Percentiles rank a stretch among this genome's conserved stretches.
phyloP scores from a whole-genome alignment of 371 early-diverging fungal species.

The Zychaea mexicana region DNA sequence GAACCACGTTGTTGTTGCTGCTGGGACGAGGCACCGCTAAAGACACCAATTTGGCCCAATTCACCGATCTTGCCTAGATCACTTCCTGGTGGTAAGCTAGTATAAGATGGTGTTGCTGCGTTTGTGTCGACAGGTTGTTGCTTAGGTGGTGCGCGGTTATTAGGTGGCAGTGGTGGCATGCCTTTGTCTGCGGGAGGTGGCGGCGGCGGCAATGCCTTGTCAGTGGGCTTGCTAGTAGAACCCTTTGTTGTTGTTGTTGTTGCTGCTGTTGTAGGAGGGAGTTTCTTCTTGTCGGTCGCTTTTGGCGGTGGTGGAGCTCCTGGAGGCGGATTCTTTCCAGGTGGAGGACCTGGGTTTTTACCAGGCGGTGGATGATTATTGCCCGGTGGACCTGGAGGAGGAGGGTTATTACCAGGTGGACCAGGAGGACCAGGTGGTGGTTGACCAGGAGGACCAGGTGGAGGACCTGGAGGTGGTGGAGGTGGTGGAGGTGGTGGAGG shows the following conservation, averaged over 20 bases:
- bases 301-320: background rate
- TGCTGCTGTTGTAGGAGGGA: background rate
- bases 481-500: conserved; percentile 1
- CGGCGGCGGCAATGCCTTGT: background rate
- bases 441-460: background rate
- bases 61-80: conserved; percentile 15
- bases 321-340: background rate
- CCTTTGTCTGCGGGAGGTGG: background rate
- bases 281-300: background rate
- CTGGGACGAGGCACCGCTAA: conserved; percentile 2
- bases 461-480: background rate
- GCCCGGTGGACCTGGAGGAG: no score
- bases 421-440: background rate
- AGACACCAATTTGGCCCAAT: conserved; percentile 18
- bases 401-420: background rate
- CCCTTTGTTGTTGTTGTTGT: background rate
- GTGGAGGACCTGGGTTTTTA: background rate
- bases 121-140: background rate
- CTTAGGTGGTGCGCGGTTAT: conserved; percentile 3
- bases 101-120: background rate
- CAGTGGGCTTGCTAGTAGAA: background rate
- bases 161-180: conserved; percentile 4
- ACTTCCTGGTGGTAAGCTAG: conserved; percentile 13
- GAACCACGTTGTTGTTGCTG: background rate
- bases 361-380: conserved; percentile 1